Evolutionary conservation across 2,329 filamentous ascomycete species (phyloP).

Genomic region (Emmonsia crescens): DNA sequence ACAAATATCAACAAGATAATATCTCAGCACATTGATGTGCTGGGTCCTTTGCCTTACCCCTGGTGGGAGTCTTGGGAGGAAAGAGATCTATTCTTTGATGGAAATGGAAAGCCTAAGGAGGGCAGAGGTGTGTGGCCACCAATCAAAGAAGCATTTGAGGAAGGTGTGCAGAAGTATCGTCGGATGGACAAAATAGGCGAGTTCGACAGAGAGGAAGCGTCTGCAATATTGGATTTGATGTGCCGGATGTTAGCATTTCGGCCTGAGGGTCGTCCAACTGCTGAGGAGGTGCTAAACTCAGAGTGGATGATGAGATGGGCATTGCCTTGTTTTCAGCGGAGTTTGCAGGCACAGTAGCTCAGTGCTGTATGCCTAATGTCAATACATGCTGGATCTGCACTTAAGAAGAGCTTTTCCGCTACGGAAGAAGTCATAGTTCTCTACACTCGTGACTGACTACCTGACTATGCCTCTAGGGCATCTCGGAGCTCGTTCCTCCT

Average conservation of each 20-base stretch:
- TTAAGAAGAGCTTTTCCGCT: no score
- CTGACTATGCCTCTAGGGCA: no score
- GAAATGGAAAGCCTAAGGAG: constrained; percentile 6
- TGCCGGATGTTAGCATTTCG: constrained; percentile 2
- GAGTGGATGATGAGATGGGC: constrained; percentile 6
- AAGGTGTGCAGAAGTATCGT: constrained; percentile 9
- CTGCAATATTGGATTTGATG: constrained; percentile 3
- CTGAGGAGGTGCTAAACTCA: constrained; percentile 3
- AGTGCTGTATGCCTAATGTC: no score
- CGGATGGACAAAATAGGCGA: constrained; percentile 4
- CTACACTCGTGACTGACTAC: no score
- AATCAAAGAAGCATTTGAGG: constrained; percentile 11
- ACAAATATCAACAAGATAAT: constrained; percentile 10
- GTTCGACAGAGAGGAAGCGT: constrained; percentile 4
- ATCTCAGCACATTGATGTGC: constrained; percentile 10
- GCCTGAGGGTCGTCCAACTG: constrained; percentile 4
- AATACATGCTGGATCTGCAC: no score
- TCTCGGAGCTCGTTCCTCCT: no score
- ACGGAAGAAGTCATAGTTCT: no score
- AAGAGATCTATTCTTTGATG: constrained; percentile 8
- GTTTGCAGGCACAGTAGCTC: no score
- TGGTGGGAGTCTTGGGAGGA: constrained; percentile 13
- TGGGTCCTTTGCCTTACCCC: constrained; percentile 8
- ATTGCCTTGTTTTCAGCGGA: constrained; percentile 6
- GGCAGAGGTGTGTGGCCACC: constrained; percentile 7